Base-by-base conservation (phyloP, 371 early-diverging fungal genomes). In the Mortierella sp. region DNA sequence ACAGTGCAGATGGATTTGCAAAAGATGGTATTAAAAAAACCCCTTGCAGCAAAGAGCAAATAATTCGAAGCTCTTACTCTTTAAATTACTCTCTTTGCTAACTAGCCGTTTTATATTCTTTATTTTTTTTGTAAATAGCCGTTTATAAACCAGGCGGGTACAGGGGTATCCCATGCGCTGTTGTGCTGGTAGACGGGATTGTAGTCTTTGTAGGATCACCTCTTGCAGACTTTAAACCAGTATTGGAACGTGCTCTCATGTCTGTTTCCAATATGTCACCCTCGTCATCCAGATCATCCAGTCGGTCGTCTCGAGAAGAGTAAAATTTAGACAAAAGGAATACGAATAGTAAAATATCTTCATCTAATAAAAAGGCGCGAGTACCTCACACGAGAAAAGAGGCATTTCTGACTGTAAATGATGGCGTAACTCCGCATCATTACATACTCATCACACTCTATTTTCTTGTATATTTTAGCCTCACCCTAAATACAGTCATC, bases 1-100 rank as follows among this genome's bases (percentile, higher is more conserved):
- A 79, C 40, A 61, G 66, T 37, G 74, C 66, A n/a, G 74, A 79
- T 15, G 79, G 79, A n/a, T 79, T 68, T 55, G 79, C 79, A 63
- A 79, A 79, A 57, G 63, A 79, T 45, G 61, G 79, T 79, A 28
- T 4, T 32, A 12, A 31, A 1, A 22, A 60, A 34, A 35, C 35
- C 40, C 10, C 40, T 40, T 40, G 40, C 40, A 47, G 47, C 19
- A 22, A 60, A 40, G 49, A 31, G 62, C 47, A 34, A 9, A 8
- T 29, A 51, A 10, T 8, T 10, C 55, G 7, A 19, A 23, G 40
- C 23, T 42, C 43, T 43, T 29, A 54, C 29, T 23, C 29, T 23
- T 3, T n/a, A n/a, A n/a, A n/a, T n/a, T n/a, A n/a, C n/a, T n/a
- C n/a, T n/a, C 53, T 7, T 9, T 23, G 7, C 53, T n/a, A 51